Conservation (phyloP, 495 filamentous ascomycete genomes). For the Sordaria brevicollis region DNA sequence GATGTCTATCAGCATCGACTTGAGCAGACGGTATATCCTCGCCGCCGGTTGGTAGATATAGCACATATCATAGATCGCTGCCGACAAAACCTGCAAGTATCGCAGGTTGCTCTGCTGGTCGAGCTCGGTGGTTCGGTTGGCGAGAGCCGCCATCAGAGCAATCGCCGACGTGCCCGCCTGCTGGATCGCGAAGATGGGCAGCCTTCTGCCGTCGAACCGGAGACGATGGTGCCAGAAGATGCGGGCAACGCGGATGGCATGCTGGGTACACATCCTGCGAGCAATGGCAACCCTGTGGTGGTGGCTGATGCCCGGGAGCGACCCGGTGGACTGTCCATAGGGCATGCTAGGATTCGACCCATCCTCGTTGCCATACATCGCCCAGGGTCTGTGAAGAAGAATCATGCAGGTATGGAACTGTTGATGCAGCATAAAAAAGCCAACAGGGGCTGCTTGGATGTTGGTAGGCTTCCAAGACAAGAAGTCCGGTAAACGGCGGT, state of each 20-base stretch:
- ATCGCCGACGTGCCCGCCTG: constrained; percentile 43
- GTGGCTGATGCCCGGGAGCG: constrained; percentile 6
- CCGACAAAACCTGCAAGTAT: constrained; percentile 25
- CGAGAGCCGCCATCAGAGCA: constrained; percentile 40
- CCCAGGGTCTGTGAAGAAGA: constrained; percentile 40
- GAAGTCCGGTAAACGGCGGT: constrained; percentile 34
- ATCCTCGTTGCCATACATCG: constrained; percentile 24
- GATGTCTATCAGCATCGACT: constrained; percentile 25
- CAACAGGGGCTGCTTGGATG: constrained; percentile 36
- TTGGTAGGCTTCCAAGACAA: constrained; percentile 39
- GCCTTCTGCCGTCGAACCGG: constrained; percentile 37
- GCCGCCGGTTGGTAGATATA: constrained; percentile 28
- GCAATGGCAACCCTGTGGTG: constrained; percentile 34
- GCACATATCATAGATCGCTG: constrained; percentile 35
- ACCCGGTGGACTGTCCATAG: background rate
- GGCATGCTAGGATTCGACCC: constrained; percentile 9
- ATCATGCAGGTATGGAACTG: constrained; percentile 43
- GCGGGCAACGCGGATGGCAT: constrained; percentile 37
- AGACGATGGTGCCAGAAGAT: constrained; percentile 44
- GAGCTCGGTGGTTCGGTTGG: constrained; percentile 21
- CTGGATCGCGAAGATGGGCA: constrained; percentile 35
- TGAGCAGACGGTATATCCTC: constrained; percentile 24
- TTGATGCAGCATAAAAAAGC: constrained; percentile 43
- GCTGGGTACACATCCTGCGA: constrained; percentile 40
- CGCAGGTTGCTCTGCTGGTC: constrained; percentile 24